These are phyloP conservation scores for Calonectria naviculata DNA, from an alignment of 2,329 filamentous ascomycete genomes.

Conservation along the genomic window DNA sequence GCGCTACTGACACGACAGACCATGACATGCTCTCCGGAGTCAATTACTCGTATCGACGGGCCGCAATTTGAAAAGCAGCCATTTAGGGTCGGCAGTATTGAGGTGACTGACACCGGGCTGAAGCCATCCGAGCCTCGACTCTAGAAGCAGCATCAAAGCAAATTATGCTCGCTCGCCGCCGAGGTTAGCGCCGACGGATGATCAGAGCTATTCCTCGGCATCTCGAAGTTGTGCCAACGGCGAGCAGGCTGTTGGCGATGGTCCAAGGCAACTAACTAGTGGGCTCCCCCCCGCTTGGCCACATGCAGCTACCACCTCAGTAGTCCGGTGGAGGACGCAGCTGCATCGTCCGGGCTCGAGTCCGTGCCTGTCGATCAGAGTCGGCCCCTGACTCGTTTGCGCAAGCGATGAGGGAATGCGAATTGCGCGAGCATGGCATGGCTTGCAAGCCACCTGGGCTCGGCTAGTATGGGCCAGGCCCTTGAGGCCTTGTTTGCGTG, in stretches of 20 bases:
- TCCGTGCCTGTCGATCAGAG: conserved; percentile 41
- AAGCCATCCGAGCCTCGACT: background rate
- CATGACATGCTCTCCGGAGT: background rate
- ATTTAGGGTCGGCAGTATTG: background rate
- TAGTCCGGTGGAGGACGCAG: conserved; percentile 14
- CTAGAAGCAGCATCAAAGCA: background rate
- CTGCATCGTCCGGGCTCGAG: conserved; percentile 23
- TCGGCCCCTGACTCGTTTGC: conserved; percentile 35
- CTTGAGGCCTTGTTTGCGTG: background rate
- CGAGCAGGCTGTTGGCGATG: background rate
- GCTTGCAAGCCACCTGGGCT: conserved; percentile 11
- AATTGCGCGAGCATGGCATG: background rate
- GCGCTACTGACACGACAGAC: background rate
- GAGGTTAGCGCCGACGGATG: conserved; percentile 6
- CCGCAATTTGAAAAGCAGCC: background rate
- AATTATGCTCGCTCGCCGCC: background rate
- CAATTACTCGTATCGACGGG: background rate
- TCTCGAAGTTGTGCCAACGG: background rate
- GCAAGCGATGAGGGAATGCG: background rate
- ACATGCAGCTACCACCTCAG: conserved; percentile 27
- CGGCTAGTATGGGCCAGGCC: background rate
- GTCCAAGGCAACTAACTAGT: background rate
- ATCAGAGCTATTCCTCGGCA: background rate
- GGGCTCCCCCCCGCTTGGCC: conserved; percentile 23
- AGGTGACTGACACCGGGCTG: background rate